Percentiles rank a stretch among this genome's conserved stretches.
Conservation (phyloP, 768 basidiomycete genomes). For the Nidularia pulvinata region DNA sequence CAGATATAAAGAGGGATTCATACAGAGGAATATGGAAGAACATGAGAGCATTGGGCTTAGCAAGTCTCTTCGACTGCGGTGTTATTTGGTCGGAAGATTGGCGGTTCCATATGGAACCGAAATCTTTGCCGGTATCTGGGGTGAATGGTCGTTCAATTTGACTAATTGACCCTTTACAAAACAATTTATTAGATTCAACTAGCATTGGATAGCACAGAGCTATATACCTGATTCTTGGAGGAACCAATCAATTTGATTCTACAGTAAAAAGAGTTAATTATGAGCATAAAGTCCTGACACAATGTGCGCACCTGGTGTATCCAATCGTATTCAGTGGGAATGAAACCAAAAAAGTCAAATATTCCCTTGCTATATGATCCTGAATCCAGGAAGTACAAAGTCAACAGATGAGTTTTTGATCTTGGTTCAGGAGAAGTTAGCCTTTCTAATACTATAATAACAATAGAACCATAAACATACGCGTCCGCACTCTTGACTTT, state of each 20-base stretch:
- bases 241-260: slow-evolving; percentile 93
- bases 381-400: slow-evolving; percentile 91
- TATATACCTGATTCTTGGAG: slow-evolving; percentile 69
- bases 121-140: slow-evolving; percentile 73
- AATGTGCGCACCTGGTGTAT: slow-evolving; percentile 58
- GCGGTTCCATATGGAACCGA: slow-evolving; percentile 65
- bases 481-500: slow-evolving; percentile 84
- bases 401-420: slow-evolving; percentile 86
- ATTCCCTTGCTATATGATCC: slow-evolving; percentile 70
- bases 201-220: background rate
- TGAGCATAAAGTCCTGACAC: background rate
- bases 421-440: slow-evolving; percentile 29
- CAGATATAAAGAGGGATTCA: slow-evolving; percentile 17
- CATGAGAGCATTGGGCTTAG: slow-evolving; percentile 95
- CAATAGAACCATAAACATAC: slow-evolving; percentile 41
- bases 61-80: slow-evolving; percentile 55
- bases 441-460: background rate
- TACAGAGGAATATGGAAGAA: slow-evolving; percentile 98
- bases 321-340: slow-evolving; percentile 84
- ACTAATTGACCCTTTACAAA: slow-evolving; percentile 49
- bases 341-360: slow-evolving; percentile 61
- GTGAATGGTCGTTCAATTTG: slow-evolving; percentile 82
- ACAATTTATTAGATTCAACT: background rate
- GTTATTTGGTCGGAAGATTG: slow-evolving; percentile 55
- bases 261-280: background rate